These are phyloP conservation scores for Venturia pyrina DNA, from an alignment of 2,329 filamentous ascomycete species.

Conservation along the genomic window DNA sequence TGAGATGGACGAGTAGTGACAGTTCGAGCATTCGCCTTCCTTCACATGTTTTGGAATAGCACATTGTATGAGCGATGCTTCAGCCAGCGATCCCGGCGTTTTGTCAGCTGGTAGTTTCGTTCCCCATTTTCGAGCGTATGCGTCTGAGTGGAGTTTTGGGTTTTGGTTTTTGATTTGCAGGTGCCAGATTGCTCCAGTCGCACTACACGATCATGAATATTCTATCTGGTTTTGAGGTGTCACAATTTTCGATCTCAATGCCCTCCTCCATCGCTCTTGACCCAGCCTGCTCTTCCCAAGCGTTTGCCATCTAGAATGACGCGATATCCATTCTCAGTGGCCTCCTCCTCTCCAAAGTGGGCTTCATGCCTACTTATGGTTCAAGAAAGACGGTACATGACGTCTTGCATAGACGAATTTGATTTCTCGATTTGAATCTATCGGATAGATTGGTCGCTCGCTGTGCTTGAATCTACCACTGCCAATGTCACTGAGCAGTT, in stretches of 20 bases:
- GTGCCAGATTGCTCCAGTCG: background rate
- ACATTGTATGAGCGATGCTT: background rate
- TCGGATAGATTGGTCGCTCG: too few species aligned
- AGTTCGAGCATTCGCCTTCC: background rate
- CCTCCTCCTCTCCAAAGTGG: too few species aligned
- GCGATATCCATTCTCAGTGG: too few species aligned
- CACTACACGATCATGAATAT: background rate
- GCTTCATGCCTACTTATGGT: too few species aligned
- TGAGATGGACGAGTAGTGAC: background rate
- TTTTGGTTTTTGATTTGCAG: background rate
- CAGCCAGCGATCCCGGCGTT: background rate
- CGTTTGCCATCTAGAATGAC: too few species aligned
- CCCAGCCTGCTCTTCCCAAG: too few species aligned
- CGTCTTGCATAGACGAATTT: too few species aligned
- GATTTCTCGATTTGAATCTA: too few species aligned
- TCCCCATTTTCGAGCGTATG: background rate
- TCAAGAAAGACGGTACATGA: too few species aligned
- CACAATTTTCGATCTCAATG: background rate
- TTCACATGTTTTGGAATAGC: background rate
- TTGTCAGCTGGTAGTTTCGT: background rate
- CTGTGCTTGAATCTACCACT: too few species aligned
- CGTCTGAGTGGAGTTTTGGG: background rate
- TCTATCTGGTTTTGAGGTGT: background rate
- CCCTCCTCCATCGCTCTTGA: background rate
- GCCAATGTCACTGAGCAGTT: too few species aligned